Evolutionary conservation across 257 asterid species (phyloP).

Genomic region (Rubia yunnanensis): DNA sequence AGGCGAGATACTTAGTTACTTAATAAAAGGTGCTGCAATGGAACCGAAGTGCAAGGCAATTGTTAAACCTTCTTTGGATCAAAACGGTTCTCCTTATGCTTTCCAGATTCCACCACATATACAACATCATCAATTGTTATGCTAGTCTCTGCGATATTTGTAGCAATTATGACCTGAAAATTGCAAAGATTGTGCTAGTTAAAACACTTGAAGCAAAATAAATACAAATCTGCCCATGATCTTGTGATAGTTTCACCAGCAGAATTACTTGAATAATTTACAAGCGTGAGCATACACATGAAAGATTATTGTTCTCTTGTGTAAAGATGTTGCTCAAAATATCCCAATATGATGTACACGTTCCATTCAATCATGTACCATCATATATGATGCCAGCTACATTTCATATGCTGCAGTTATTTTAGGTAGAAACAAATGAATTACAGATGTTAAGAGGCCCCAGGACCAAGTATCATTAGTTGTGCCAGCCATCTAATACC

Average conservation of each 20-base stretch:
- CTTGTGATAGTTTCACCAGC: background rate
- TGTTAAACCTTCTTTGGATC: slow-evolving; percentile 77
- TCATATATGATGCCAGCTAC: background rate
- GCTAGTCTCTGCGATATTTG: slow-evolving; percentile 98
- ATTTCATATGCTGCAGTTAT: background rate
- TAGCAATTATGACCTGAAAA: slow-evolving; percentile 79
- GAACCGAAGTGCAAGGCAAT: slow-evolving; percentile 5
- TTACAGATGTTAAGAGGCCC: background rate
- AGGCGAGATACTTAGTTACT: background rate
- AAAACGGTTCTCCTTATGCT: slow-evolving; percentile 92
- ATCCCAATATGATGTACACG: background rate
- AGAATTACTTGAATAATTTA: background rate
- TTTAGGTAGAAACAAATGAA: background rate
- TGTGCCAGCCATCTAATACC: background rate
- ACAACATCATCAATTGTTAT: slow-evolving; percentile 93
- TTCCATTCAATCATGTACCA: background rate
- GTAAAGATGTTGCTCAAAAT: background rate
- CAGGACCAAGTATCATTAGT: background rate
- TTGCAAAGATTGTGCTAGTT: slow-evolving; percentile 1
- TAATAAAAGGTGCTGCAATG: background rate
- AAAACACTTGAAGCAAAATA: background rate
- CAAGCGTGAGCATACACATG: background rate
- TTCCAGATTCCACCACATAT: slow-evolving; percentile 92
- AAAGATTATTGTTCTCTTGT: background rate
- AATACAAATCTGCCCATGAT: background rate